Conservation (phyloP, 495 filamentous ascomycete species). For the Neurospora sp. region DNA sequence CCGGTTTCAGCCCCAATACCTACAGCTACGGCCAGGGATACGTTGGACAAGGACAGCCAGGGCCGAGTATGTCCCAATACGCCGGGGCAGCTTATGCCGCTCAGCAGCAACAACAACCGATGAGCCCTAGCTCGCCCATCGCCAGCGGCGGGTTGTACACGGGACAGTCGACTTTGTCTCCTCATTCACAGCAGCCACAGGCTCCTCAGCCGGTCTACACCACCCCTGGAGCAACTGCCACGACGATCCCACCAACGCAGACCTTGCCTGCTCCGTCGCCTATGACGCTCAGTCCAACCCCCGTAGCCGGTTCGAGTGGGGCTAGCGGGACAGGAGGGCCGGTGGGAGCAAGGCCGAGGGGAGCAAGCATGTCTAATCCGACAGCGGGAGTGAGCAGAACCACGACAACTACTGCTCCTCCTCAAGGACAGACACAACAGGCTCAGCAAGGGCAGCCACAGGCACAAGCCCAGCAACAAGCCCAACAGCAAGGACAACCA, state of each 20-base stretch:
- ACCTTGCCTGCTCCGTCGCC: background rate
- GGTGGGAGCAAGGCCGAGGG: slow-evolving; percentile 14
- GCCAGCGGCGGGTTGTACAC: background rate
- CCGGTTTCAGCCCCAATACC: slow-evolving; percentile 3
- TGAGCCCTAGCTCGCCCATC: background rate
- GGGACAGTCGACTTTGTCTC: background rate
- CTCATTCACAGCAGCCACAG: slow-evolving; percentile 3
- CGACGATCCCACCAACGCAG: slow-evolving; percentile 1
- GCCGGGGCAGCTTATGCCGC: slow-evolving; percentile 15
- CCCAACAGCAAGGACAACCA: background rate
- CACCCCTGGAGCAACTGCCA: background rate
- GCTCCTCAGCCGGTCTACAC: background rate
- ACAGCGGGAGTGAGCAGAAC: background rate
- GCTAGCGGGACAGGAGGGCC: slow-evolving; percentile 8
- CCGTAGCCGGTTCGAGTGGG: background rate
- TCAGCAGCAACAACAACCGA: background rate
- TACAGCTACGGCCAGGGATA: background rate
- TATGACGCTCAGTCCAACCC: background rate
- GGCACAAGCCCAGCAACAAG: background rate
- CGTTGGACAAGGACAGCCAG: background rate
- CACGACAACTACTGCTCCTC: background rate
- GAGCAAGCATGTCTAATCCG: slow-evolving; percentile 11
- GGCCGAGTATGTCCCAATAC: slow-evolving; percentile 11
- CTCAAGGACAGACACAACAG: background rate
- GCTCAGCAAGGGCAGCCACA: background rate